phyloP scores from a whole-genome alignment of 2,329 filamentous ascomycete genomes.

The Xylaria sp. region DNA sequence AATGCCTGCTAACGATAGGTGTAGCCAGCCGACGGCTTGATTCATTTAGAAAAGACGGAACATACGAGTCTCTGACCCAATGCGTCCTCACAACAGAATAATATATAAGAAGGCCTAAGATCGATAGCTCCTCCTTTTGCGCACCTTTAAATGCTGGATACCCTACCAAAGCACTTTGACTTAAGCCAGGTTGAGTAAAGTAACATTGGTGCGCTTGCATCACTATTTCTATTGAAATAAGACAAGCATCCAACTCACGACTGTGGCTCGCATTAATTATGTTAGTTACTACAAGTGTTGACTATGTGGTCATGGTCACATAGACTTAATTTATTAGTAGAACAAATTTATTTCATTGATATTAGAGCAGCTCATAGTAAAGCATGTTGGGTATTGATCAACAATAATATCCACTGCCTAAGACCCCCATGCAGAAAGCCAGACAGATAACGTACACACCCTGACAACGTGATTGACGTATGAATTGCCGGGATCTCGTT shows the following conservation, averaged over 20 bases:
- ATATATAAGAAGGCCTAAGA: neutral
- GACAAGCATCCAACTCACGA: neutral
- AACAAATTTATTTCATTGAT: constrained; percentile 42
- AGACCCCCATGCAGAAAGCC: constrained; percentile 37
- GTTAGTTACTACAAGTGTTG: neutral
- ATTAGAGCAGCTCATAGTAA: constrained; percentile 46
- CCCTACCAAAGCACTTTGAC: neutral
- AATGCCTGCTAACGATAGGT: constrained; percentile 7
- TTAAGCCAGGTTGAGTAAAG: neutral
- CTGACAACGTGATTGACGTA: constrained; percentile 20
- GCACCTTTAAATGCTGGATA: neutral
- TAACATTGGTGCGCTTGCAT: neutral
- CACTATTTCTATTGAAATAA: neutral
- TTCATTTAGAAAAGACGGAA: constrained; percentile 60
- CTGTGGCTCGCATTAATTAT: neutral
- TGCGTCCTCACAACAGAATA: neutral
- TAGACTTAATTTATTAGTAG: constrained; percentile 25
- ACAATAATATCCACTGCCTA: constrained; percentile 40
- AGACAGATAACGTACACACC: constrained; percentile 33
- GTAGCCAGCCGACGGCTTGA: constrained; percentile 63
- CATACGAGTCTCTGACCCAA: constrained; percentile 23
- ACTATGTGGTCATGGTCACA: neutral
- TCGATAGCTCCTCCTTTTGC: neutral
- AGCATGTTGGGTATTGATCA: constrained; percentile 42
- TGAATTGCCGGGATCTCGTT: constrained; percentile 30